Conservation (phyloP, 129 eudicot species). For the Flaveria brownii region DNA sequence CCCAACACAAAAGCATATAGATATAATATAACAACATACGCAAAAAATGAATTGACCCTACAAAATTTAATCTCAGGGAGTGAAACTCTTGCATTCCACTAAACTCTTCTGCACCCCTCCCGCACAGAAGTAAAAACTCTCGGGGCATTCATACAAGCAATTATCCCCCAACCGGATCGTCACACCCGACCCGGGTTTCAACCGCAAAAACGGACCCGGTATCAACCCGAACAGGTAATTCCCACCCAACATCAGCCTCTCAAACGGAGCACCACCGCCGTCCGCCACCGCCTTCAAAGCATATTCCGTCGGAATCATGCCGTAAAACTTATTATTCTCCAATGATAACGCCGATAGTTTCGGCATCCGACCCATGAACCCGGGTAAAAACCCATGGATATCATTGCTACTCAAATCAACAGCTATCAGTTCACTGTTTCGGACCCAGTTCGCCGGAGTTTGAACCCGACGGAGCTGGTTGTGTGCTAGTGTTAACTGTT, state of each 20-base stretch:
- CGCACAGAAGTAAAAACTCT: constrained; percentile 57
- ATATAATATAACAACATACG: background rate
- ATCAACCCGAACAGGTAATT: constrained; percentile 83
- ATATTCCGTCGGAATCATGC: constrained; percentile 76
- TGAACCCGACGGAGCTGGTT: constrained; percentile 53
- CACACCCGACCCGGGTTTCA: constrained; percentile 59
- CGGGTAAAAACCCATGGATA: constrained; percentile 72
- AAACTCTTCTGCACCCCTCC: constrained; percentile 77
- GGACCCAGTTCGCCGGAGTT: constrained; percentile 36
- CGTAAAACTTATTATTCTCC: constrained; percentile 74
- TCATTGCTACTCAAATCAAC: constrained; percentile 70
- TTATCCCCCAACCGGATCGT: constrained; percentile 66
- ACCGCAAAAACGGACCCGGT: constrained; percentile 66
- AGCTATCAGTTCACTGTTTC: constrained; percentile 59
- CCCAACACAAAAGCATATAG: too few relatives aligned
- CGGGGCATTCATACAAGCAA: constrained; percentile 77
- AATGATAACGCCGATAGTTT: constrained; percentile 59
- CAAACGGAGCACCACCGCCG: constrained; percentile 50
- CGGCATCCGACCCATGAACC: constrained; percentile 80
- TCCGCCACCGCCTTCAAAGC: constrained; percentile 49
- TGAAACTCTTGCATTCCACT: constrained; percentile 58
- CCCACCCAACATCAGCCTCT: constrained; percentile 88
- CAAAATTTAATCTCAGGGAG: constrained; percentile 41
- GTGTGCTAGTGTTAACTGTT: constrained; percentile 64
- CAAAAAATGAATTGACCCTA: background rate